Evolutionary conservation across 2,329 filamentous ascomycete species (phyloP), one percentile per base, ranked within the genome.

Genomic region (Furcasterigmium furcatum): DNA sequence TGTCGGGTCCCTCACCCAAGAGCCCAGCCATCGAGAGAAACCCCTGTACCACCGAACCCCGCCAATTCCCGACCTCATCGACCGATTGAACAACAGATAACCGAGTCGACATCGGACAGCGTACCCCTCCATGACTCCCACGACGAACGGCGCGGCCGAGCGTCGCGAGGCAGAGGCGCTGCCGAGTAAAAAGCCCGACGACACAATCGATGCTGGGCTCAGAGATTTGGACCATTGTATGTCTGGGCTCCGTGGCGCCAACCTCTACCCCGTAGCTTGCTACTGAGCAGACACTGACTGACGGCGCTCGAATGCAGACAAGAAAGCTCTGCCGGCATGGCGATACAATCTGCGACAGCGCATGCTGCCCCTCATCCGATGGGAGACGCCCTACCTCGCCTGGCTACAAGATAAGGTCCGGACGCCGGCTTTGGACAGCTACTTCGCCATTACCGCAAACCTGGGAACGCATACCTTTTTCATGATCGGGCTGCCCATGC

Each of bases 401-500:
- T 85, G 81, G 71, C 72, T 96, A 60, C 94, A 99, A 75, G 79
- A 85, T 55, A 82, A 75, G 62, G 68, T 92, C 63, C 87, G 92
- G 59, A 86, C 88, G 18, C 89, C 90, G 1, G 79, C 87, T 9
- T 84, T 97, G 58, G 94, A 99, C 68, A 89, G 89, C 51, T 99
- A 96, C 73, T 99, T 99, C 68, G 92, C 94, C 42, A 89, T 95
- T 54, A 95, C 91, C 1, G 94, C 94, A 52, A 99, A 97, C 66
- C 80, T 97, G 45, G 90, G 94, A 54, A 99, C 94, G 1, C 94
- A 99, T 68, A 99, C 94, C 1, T 97, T 96, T 73, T 99, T 96
- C 75, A 97, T 97, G 91, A 79, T 96, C 55, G 87, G 90, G 47
- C 72, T 99, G 59, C 94, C 94, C 6, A 89, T 97, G 53, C 79